phyloP scores from a whole-genome alignment of 1,284 basidiomycete species.

The Rhodotorula sp. region DNA sequence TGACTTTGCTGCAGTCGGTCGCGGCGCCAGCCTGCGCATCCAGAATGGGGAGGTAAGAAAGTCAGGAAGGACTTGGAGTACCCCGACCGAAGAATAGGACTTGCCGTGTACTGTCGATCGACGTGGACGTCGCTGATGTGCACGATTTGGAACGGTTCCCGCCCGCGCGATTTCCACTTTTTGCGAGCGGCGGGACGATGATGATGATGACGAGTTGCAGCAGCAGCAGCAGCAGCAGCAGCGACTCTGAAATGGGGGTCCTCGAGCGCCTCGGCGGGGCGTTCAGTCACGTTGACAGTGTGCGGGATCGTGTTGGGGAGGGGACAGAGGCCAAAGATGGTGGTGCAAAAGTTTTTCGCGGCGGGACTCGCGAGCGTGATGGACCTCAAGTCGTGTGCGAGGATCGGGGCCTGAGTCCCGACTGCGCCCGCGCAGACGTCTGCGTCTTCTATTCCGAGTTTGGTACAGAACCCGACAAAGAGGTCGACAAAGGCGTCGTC shows the following conservation, averaged over 20 bases:
- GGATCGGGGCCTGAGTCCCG: conserved; percentile 57
- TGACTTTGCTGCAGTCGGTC: conserved; percentile 59
- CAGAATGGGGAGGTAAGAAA: background rate
- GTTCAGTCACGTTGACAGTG: conserved; percentile 22
- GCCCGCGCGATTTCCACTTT: conserved; percentile 11
- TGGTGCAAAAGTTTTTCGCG: conserved; percentile 59
- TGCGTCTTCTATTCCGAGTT: conserved; percentile 48
- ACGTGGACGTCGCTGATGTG: conserved; percentile 47
- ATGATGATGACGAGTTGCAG: background rate
- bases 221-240: too few species aligned
- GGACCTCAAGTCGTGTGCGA: conserved; percentile 59
- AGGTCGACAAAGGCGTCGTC: conserved; percentile 44
- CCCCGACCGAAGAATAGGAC: background rate
- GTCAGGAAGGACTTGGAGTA: too few species aligned
- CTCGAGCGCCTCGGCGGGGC: background rate
- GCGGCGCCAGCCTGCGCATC: conserved; percentile 52
- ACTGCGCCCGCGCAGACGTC: conserved; percentile 61
- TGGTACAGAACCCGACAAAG: conserved; percentile 42
- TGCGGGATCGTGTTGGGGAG: conserved; percentile 45
- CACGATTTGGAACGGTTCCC: conserved; percentile 42
- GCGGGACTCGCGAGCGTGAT: conserved; percentile 56
- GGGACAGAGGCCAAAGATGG: conserved; percentile 59
- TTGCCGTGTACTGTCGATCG: conserved; percentile 48
- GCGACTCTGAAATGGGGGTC: background rate
- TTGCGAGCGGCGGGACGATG: background rate